phyloP scores from a whole-genome alignment of 1,139 yeast species.

The Pneumocystis oryctolagi region DNA sequence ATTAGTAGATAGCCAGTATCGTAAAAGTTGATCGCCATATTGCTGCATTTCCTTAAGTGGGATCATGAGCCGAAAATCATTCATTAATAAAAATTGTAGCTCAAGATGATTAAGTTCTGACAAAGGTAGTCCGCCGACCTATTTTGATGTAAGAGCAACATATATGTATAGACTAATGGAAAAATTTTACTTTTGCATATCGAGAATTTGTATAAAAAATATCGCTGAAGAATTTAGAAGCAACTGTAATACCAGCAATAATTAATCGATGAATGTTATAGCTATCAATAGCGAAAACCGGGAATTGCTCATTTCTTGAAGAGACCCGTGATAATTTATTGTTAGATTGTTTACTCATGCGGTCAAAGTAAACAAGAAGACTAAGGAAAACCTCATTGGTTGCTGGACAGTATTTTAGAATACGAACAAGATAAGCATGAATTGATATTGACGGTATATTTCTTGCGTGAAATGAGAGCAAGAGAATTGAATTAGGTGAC shows the following conservation, averaged over 20 bases:
- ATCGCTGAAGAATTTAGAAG: constrained; percentile 88
- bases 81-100: constrained; percentile 65
- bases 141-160: not conserved
- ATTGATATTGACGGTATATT: constrained; percentile 88
- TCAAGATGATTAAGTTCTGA: constrained; percentile 89
- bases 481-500: constrained; percentile 44
- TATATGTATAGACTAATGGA: no score
- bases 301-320: constrained; percentile 20
- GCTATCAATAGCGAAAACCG: constrained; percentile 85
- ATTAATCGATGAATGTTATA: constrained; percentile 87
- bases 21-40: constrained; percentile 71
- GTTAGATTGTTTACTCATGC: constrained; percentile 33
- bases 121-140: constrained; percentile 73
- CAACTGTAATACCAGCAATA: constrained; percentile 92
- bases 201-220: constrained; percentile 90
- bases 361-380: constrained; percentile 78
- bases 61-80: constrained; percentile 78
- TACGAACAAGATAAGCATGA: constrained; percentile 77
- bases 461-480: constrained; percentile 85
- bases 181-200: constrained; percentile 60
- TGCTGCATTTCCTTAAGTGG: constrained; percentile 80
- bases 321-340: constrained; percentile 10
- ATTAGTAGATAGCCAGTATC: constrained; percentile 50
- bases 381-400: constrained; percentile 91
- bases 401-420: constrained; percentile 90